Evolutionary conservation across 129 eudicot species (phyloP).

Genomic region (Pulicaria dysenterica): DNA sequence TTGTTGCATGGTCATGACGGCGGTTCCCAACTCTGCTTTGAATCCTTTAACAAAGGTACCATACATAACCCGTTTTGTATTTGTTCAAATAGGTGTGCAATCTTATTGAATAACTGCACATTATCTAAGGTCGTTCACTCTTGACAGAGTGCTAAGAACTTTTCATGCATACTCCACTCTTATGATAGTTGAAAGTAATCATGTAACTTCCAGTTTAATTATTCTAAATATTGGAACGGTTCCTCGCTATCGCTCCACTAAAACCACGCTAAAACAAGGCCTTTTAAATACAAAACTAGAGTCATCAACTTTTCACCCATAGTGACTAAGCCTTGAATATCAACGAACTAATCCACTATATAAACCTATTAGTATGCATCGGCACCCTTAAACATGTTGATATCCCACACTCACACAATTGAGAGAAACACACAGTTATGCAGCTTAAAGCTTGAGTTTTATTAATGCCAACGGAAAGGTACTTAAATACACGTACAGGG

Average conservation of each 20-base stretch:
- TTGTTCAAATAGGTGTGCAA: background rate
- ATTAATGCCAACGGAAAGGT: no score
- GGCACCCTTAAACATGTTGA: no score
- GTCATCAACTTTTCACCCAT: background rate
- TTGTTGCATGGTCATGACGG: no score
- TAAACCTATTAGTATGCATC: no score
- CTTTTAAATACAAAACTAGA: background rate
- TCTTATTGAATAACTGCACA: background rate
- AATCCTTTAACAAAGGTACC: no score
- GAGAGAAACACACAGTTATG: no score
- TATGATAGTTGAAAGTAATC: background rate
- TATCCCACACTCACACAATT: no score
- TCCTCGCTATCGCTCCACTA: background rate
- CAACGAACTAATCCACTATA: background rate
- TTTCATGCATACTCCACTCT: background rate
- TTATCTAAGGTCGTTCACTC: background rate
- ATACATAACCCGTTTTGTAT: background rate
- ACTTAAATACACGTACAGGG: no score
- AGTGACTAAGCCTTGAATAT: background rate
- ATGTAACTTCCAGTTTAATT: background rate
- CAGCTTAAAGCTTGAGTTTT: no score
- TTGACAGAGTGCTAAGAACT: background rate
- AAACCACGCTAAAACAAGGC: constrained; percentile 1
- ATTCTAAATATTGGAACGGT: background rate
- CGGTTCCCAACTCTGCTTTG: no score